phyloP scores from a whole-genome alignment of 805 yeast genomes.

The Kodamaea sagamina region DNA sequence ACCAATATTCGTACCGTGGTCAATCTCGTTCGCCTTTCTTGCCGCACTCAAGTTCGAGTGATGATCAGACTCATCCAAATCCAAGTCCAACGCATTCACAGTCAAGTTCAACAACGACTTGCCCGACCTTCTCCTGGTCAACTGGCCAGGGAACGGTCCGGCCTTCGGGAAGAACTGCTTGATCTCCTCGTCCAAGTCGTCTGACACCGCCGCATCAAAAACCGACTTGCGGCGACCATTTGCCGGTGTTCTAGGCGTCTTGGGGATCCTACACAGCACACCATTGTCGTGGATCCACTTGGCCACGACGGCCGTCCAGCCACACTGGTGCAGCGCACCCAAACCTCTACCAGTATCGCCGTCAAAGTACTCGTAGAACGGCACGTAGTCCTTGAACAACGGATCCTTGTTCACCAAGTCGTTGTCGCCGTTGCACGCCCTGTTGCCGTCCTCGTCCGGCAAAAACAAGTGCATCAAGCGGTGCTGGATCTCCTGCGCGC shows the following conservation, averaged over 20 bases:
- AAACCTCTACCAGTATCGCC: constrained; percentile 94
- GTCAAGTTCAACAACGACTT: constrained; percentile 70
- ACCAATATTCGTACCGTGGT: constrained; percentile 23
- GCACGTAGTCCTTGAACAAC: constrained; percentile 70
- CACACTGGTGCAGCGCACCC: constrained; percentile 93
- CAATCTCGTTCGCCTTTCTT: constrained; percentile 18
- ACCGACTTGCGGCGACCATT: constrained; percentile 27
- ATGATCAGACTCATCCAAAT: constrained; percentile 54
- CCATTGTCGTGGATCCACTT: constrained; percentile 91
- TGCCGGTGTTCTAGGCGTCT: constrained; percentile 38
- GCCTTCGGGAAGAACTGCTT: constrained; percentile 45
- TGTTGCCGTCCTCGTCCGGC: constrained; percentile 61
- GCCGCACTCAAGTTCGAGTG: constrained; percentile 21
- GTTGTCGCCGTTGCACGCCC: constrained; percentile 79
- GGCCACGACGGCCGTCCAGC: constrained; percentile 94
- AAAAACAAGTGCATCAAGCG: constrained; percentile 76
- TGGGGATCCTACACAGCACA: constrained; percentile 59
- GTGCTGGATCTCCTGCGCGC: constrained; percentile 88
- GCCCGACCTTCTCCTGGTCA: constrained; percentile 71
- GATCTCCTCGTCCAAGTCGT: constrained; percentile 34
- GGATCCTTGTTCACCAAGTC: constrained; percentile 58
- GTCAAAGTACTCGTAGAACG: constrained; percentile 86
- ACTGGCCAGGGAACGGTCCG: constrained; percentile 53
- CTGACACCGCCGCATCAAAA: constrained; percentile 20
- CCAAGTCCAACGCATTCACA: constrained; percentile 64